Conservation (phyloP, 2,329 filamentous ascomycete species). For the Fusarium neocosmosporiellum region DNA sequence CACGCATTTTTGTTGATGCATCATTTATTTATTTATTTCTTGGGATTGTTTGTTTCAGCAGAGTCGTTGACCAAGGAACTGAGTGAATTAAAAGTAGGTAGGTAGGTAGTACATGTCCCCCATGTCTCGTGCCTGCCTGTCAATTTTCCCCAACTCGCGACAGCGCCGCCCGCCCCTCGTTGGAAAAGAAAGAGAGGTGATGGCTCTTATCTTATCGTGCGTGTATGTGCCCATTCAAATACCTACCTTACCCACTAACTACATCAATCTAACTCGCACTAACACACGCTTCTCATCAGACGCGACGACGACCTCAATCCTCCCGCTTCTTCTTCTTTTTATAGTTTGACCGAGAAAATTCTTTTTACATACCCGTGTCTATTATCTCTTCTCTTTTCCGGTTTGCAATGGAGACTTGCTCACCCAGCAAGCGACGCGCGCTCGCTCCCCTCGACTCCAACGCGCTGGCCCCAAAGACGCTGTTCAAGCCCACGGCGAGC, state of each 20-base stretch:
- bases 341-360: neutral
- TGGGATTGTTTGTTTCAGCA: conserved; percentile 9
- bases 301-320: conserved; percentile 6
- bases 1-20: neutral
- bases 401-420: conserved; percentile 43
- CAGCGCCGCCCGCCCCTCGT: neutral
- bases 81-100: neutral
- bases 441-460: conserved; percentile 61
- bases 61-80: conserved; percentile 13
- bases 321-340: neutral
- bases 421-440: conserved; percentile 61
- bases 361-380: neutral
- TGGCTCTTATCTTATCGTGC: conserved; percentile 36
- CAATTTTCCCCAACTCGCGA: neutral
- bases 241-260: conserved; percentile 15
- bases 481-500: conserved; percentile 27
- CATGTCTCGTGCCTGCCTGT: conserved; percentile 6
- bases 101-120: neutral
- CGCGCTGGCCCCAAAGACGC: conserved; percentile 49
- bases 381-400: neutral
- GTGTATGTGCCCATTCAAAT: conserved; percentile 29
- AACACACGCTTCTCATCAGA: conserved; percentile 23
- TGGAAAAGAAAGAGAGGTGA: neutral
- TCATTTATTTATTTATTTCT: conserved; percentile 12
- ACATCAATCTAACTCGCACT: conserved; percentile 24